Evolutionary conservation across 768 basidiomycete genomes (phyloP), one percentile per base, ranked within the genome.

Genomic region (Boletus pseudopeckii): DNA sequence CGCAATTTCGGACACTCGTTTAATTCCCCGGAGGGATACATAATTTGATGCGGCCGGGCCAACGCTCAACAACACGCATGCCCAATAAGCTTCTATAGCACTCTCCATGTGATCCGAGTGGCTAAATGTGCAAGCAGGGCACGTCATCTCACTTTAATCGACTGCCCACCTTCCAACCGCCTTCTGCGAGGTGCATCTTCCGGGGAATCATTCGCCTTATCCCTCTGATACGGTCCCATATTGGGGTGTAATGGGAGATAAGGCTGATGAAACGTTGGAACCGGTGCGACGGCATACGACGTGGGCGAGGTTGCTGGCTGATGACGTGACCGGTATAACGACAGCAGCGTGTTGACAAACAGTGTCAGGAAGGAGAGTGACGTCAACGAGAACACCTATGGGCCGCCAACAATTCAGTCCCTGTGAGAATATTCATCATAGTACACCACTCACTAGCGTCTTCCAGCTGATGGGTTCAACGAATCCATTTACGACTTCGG

Each of bases 401-500:
- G 26, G 32, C 43, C 36, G 38, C 33, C 17, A 42, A 45, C 38
- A 42, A 56, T 57, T 70, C 44, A 63, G 53, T 64, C 55, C 18
- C 52, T 49, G 55, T 57, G 55, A 50, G 55, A 53, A 49, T 10
- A 38, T 50, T 46, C 41, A 45, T 48, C 64, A 43, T 4, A 41
- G 45, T 37, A 54, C 43, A 49, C 51, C 28, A 73, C 89, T 71
- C 57, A 92, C 96, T 71, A 98, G 74, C 13, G 94, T 94, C 75
- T 95, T 97, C 92, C 94, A 98, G 69, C 89, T 93, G 72, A 99
- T 95, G 45, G 90, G 89, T 66, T 99, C 96, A 14, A 98, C 90
- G 66, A 99, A 99, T 1, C 92, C 86, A 68, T 98, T 97, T 57
- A 98, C 86, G 41, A 98, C 89, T 66, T 97, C 95, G 48, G 92